Evolutionary conservation across 176 grass and related monocot species (phyloP).

Genomic region (Typha latifolia): DNA sequence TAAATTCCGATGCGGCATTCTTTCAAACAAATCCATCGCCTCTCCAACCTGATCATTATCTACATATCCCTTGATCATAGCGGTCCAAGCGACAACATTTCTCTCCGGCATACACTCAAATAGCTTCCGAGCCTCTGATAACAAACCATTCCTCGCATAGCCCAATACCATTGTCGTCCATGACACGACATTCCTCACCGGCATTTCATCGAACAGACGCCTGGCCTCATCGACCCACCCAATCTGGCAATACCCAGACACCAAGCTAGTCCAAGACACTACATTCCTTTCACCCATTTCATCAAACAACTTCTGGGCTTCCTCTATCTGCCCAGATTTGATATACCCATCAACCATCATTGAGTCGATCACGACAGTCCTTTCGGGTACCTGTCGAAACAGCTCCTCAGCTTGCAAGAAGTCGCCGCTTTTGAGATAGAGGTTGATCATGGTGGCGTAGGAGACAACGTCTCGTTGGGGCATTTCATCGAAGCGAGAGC

Average conservation of each 20-base stretch:
- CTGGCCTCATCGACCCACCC: conserved; percentile 13
- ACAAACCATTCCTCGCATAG: conserved; percentile 11
- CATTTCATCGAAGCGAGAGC: conserved; percentile 14
- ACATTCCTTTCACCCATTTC: conserved; percentile 15
- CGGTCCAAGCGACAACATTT: conserved; percentile 25
- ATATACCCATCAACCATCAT: conserved; percentile 19
- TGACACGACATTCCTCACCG: conserved; percentile 22
- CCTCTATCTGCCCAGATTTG: conserved; percentile 9
- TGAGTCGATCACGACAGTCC: conserved; percentile 16
- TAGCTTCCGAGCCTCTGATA: conserved; percentile 7
- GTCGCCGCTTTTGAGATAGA: conserved; percentile 10
- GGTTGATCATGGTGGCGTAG: conserved; percentile 17
- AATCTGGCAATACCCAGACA: conserved; percentile 15
- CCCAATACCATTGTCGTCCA: conserved; percentile 23
- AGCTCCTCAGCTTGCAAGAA: conserved; percentile 15
- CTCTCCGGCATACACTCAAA: conserved; percentile 22
- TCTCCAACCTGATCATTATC: conserved; percentile 2
- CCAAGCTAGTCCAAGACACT: conserved; percentile 22
- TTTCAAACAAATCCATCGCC: conserved; percentile 18
- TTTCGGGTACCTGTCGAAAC: conserved; percentile 1
- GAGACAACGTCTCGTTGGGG: conserved; percentile 9
- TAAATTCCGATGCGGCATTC: conserved; percentile 17
- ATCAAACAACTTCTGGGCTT: conserved; percentile 20
- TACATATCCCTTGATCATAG: conserved; percentile 14
- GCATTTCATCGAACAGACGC: conserved; percentile 16